Evolutionary conservation across 768 basidiomycete genomes (phyloP).

Genomic region (Lentinula edodes): DNA sequence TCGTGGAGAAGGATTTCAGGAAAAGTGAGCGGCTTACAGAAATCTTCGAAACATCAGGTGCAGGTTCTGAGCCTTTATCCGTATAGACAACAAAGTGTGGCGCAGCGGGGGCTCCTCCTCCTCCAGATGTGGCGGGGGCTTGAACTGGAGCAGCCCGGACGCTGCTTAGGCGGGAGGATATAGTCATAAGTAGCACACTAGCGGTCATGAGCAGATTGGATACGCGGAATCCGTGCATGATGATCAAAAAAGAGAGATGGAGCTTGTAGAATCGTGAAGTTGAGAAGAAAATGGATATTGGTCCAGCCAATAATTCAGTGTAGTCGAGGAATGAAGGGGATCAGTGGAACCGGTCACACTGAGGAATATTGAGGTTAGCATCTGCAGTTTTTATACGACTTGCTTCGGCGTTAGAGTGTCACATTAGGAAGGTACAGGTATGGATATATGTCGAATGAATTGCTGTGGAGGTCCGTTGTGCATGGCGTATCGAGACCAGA

Average conservation of each 20-base stretch:
- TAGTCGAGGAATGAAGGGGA: neutral
- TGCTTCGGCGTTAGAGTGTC: too few species aligned
- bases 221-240: neutral
- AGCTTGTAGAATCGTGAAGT: too few species aligned
- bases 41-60: constrained; percentile 2
- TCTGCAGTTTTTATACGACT: too few species aligned
- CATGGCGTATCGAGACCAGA: neutral
- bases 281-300: neutral
- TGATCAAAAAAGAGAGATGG: neutral
- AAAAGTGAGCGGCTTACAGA: neutral
- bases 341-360: neutral
- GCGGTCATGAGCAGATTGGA: neutral
- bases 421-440: too few species aligned
- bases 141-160: neutral
- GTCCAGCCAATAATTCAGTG: neutral
- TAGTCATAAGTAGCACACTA: neutral
- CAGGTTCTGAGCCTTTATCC: neutral
- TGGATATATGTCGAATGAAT: too few species aligned
- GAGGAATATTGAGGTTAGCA: neutral
- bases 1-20: too few species aligned
- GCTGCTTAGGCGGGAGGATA: neutral
- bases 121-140: neutral
- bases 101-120: neutral
- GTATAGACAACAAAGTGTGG: constrained; percentile 2
- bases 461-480: too few species aligned